A percentile compares a stretch with the other conserved stretches of the same genome.
Evolutionary conservation across 148 eudicot species (phyloP).

Genomic region (Rhododendron molle): DNA sequence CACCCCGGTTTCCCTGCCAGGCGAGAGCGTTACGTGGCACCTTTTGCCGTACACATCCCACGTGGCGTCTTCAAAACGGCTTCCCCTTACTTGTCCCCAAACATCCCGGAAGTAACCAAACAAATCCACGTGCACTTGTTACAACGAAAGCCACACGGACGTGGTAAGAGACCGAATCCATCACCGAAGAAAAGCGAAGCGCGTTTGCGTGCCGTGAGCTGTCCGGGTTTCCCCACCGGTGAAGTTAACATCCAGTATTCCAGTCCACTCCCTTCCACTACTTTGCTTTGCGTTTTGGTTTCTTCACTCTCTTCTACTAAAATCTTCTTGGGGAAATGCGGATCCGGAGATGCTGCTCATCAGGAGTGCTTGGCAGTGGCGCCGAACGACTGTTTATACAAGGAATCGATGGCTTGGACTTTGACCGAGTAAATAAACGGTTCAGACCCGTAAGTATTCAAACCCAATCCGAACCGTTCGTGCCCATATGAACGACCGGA

Average conservation of each 20-base stretch:
- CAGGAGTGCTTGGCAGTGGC: too few relatives aligned
- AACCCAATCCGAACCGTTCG: too few relatives aligned
- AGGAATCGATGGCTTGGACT: too few relatives aligned
- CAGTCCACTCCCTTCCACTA: background rate
- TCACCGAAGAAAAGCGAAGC: background rate
- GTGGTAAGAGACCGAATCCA: background rate
- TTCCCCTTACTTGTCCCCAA: constrained; percentile 12
- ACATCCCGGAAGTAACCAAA: constrained; percentile 4
- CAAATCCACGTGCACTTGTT: too few relatives aligned
- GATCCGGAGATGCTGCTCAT: too few relatives aligned
- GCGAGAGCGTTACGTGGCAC: constrained; percentile 2
- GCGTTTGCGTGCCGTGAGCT: constrained; percentile 14
- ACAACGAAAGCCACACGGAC: background rate
- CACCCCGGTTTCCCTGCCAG: background rate
- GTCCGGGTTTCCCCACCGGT: background rate
- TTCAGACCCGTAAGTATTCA: too few relatives aligned
- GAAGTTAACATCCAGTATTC: background rate
- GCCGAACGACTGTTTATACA: too few relatives aligned
- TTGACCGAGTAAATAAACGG: too few relatives aligned
- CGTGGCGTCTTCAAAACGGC: background rate
- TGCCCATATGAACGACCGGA: too few relatives aligned
- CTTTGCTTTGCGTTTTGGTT: background rate
- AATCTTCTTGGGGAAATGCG: too few relatives aligned
- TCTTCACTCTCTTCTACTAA: background rate
- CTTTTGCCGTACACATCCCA: background rate